These are phyloP conservation scores for Cyberlindnera euphorbiiphila DNA, from an alignment of 805 yeast genomes.

Conservation along the genomic window DNA sequence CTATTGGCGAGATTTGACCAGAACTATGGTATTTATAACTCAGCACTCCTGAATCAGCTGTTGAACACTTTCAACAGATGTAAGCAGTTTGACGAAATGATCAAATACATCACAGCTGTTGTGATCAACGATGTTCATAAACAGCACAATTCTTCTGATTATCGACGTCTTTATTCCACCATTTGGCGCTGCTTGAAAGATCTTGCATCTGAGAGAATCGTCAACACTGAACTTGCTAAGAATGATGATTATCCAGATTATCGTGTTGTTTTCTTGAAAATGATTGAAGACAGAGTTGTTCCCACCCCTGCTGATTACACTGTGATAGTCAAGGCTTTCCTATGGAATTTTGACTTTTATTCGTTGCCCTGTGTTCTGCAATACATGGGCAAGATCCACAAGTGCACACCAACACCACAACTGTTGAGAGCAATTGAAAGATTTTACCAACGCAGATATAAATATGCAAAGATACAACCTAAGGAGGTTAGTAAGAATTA, in stretches of 20 bases:
- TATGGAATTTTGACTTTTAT: slow-evolving; percentile 15
- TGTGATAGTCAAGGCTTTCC: slow-evolving; percentile 18
- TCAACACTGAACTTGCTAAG: not conserved
- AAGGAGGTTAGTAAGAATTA: not conserved
- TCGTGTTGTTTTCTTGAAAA: slow-evolving; percentile 23
- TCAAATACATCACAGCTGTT: slow-evolving; percentile 32
- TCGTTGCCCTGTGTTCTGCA: slow-evolving; percentile 23
- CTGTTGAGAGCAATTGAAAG: slow-evolving; percentile 6
- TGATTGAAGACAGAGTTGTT: slow-evolving; percentile 24
- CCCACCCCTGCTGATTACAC: slow-evolving; percentile 23
- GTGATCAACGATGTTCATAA: slow-evolving; percentile 21
- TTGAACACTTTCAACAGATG: slow-evolving; percentile 31
- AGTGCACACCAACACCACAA: slow-evolving; percentile 10
- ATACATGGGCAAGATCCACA: slow-evolving; percentile 22
- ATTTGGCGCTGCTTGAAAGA: slow-evolving; percentile 31
- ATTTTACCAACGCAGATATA: not conserved
- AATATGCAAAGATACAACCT: not conserved
- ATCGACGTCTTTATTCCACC: slow-evolving; percentile 27
- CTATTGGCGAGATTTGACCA: slow-evolving; percentile 32
- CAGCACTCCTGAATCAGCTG: slow-evolving; percentile 37
- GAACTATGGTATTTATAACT: slow-evolving; percentile 30
- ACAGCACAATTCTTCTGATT: slow-evolving; percentile 11
- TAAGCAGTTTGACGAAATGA: slow-evolving; percentile 30
- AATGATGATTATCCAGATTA: slow-evolving; percentile 16
- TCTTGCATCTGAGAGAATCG: slow-evolving; percentile 7